These are phyloP conservation scores for Sporodiniella umbellata DNA, from an alignment of 371 early-diverging fungal genomes.

Conservation along the genomic window DNA sequence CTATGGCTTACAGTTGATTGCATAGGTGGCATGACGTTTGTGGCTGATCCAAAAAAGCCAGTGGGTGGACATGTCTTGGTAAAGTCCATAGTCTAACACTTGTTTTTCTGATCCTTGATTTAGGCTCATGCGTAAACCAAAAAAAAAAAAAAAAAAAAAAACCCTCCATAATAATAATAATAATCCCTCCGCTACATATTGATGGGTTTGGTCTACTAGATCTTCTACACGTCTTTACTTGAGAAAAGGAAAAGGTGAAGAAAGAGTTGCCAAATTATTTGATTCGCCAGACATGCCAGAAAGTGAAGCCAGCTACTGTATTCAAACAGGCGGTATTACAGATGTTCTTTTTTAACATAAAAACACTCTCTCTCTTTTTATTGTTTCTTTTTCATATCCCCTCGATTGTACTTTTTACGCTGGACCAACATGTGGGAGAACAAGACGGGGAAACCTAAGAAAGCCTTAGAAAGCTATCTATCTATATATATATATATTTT, in stretches of 20 bases:
- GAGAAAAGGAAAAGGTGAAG: slow-evolving; percentile 86
- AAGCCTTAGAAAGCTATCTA: too few species aligned
- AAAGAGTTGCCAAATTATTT: slow-evolving; percentile 84
- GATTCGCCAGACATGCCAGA: slow-evolving; percentile 89
- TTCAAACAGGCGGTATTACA: slow-evolving; percentile 32
- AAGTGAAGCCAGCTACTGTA: slow-evolving; percentile 62
- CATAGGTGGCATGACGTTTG: slow-evolving; percentile 63
- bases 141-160: not conserved
- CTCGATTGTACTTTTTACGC: slow-evolving; percentile 71
- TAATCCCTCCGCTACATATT: too few species aligned
- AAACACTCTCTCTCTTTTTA: not conserved
- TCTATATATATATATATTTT: too few species aligned
- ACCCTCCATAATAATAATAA: not conserved
- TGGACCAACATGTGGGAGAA: slow-evolving; percentile 91
- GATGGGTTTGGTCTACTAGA: too few species aligned
- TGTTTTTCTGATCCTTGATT: not conserved
- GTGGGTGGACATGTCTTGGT: slow-evolving; percentile 79
- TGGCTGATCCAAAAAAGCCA: slow-evolving; percentile 84
- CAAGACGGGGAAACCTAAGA: slow-evolving; percentile 74
- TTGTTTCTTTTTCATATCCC: slow-evolving; percentile 31
- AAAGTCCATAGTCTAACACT: not conserved
- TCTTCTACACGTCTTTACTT: slow-evolving; percentile 74
- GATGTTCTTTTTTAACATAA: slow-evolving; percentile 19
- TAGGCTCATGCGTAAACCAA: slow-evolving; percentile 55
- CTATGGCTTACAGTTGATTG: slow-evolving; percentile 44